Evolutionary conservation across 345 rosid species (phyloP), one percentile per base, ranked within the genome.

Genomic region (Odontarrhena argentea): DNA sequence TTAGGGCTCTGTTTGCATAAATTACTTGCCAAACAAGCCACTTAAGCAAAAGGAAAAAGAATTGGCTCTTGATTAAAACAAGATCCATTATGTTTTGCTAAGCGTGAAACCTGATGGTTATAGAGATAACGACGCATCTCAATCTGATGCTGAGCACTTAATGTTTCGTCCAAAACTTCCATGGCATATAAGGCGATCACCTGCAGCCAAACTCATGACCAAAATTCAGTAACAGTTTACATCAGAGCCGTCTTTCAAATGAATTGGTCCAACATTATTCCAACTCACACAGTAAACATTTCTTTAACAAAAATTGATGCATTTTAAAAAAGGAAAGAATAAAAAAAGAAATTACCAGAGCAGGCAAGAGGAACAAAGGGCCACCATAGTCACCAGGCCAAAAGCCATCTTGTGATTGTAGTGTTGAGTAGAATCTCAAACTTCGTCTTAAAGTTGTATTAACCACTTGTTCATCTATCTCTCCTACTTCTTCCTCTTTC

Each of bases 371-470:
- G 63, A 89, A 89, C 45, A 89, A 50, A 66, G 96, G 92, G 6
- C 92, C 96, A n/a, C 87, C 96, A 49, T 83, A 89, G 55, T 89
- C 96, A 43, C 80, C 85, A 8, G 96, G 89, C 96, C 91, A 85
- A 59, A 87, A 87, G 0, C 96, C 96, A 79, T 84, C 87, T 10
- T 83, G 74, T 2, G 79, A 26, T 67, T 85, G 96, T 22, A 87
- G 62, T 34, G 69, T 77, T 32, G 87, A 81, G 76, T 81, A 81
- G 75, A 77, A 87, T 41, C 78, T 76, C 49, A 89, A 30, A 10
- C 81, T 82, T 47, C 55, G 81, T 61, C 72, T 79, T 67, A 89
- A 7, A 45, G 79, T 54, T 6, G 15, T 54, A 5, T 32, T 66
- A 69, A 74, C 81, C 53, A 52, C 65, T 57, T 80, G 71, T 50